A percentile compares a stretch with the other conserved stretches of the same genome.
These are phyloP conservation scores for Lepidium aucheri DNA, from an alignment of 345 rosid species.

Conservation along the genomic window DNA sequence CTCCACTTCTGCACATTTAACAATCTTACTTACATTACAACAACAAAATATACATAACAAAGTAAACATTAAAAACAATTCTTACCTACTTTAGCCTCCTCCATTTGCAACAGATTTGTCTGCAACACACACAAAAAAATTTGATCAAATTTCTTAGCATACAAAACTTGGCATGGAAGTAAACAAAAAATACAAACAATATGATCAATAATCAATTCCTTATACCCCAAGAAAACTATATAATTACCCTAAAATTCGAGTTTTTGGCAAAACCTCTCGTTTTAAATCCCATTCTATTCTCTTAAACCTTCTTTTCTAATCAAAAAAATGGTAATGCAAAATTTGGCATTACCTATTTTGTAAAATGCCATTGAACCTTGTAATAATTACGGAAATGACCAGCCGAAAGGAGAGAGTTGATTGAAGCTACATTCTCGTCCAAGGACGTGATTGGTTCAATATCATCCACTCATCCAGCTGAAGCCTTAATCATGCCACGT, in stretches of 20 bases:
- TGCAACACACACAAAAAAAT: neutral
- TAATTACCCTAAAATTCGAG: neutral
- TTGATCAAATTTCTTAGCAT: neutral
- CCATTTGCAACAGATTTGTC: conserved; percentile 23
- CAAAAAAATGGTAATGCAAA: conserved; percentile 3
- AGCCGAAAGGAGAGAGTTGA: neutral
- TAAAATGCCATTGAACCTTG: neutral
- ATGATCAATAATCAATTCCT: neutral
- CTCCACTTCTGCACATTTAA: conserved; percentile 38
- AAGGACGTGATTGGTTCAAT: conserved; percentile 6
- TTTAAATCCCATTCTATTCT: no score
- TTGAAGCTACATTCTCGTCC: no score
- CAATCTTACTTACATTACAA: neutral
- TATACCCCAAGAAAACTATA: neutral
- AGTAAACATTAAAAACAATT: neutral
- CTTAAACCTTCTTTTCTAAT: no score
- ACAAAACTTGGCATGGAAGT: neutral
- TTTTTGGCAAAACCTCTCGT: no score
- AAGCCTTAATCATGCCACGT: conserved; percentile 7
- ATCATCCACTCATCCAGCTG: neutral
- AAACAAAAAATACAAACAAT: neutral
- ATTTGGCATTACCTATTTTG: neutral
- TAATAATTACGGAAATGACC: conserved; percentile 1
- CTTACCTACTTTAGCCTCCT: conserved; percentile 41
- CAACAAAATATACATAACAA: neutral